A percentile compares a stretch with the other conserved stretches of the same genome.
These are phyloP conservation scores for Candida freyschussii DNA, from an alignment of 1,139 yeast genomes.

Conservation along the genomic window DNA sequence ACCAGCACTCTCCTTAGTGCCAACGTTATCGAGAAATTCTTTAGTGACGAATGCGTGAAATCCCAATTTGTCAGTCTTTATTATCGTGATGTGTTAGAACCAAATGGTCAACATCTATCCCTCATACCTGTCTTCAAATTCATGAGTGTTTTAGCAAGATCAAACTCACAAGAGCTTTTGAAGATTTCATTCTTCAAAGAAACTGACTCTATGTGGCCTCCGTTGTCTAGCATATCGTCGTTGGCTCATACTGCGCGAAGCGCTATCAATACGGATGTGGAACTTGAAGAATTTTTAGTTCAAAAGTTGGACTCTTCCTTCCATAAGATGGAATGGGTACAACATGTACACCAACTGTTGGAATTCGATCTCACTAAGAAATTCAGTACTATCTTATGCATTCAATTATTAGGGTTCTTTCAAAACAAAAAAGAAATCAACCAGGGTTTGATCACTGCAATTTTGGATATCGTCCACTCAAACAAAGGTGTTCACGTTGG, in stretches of 20 bases:
- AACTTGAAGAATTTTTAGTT: too few species aligned
- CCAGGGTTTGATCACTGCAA: slow-evolving; percentile 3
- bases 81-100: too few species aligned
- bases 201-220: too few species aligned
- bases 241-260: too few species aligned
- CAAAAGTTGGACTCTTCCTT: too few species aligned
- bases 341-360: slow-evolving; percentile 1
- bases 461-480: slow-evolving; percentile 5
- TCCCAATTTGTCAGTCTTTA: too few species aligned
- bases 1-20: slow-evolving; percentile 2
- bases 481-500: slow-evolving; percentile 7
- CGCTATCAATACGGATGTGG: too few species aligned
- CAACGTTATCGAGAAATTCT: slow-evolving; percentile 5
- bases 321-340: too few species aligned
- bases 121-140: slow-evolving; percentile 4
- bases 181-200: slow-evolving; percentile 1
- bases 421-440: slow-evolving; percentile 3
- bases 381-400: slow-evolving; percentile 4
- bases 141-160: slow-evolving; percentile 4
- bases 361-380: slow-evolving; percentile 4
- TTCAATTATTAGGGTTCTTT: slow-evolving; percentile 9
- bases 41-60: too few species aligned
- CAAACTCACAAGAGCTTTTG: slow-evolving; percentile 4
- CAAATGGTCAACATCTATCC: too few species aligned
- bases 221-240: too few species aligned